Evolutionary conservation across 768 basidiomycete species (phyloP).

Genomic region (Tricholoma terreum): DNA sequence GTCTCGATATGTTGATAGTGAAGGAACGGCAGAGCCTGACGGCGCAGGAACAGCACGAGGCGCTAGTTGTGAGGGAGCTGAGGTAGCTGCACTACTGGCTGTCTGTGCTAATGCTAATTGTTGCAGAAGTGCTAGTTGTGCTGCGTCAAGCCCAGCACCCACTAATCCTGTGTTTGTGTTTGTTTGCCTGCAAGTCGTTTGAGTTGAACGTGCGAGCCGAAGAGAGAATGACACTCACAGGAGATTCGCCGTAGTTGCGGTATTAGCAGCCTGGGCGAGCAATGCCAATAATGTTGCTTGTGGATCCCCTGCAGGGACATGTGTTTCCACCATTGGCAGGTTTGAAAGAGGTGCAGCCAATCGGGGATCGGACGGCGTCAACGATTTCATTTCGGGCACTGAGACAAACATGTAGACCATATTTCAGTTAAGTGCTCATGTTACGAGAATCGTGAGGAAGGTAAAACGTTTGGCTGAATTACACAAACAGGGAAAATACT

Average conservation of each 20-base stretch:
- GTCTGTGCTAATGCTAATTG: constrained; percentile 73
- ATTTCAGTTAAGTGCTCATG: constrained; percentile 72
- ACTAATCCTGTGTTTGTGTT: constrained; percentile 47
- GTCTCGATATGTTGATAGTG: constrained; percentile 41
- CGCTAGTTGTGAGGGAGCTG: constrained; percentile 24
- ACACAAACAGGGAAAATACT: constrained; percentile 68
- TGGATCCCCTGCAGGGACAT: constrained; percentile 37
- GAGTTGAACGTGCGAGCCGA: constrained; percentile 5
- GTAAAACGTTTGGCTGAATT: constrained; percentile 59
- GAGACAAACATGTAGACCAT: constrained; percentile 56
- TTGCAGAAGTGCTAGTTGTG: constrained; percentile 71
- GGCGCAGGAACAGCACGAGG: constrained; percentile 31
- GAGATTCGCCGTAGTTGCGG: constrained; percentile 30
- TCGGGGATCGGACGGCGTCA: constrained; percentile 36
- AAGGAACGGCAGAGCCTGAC: constrained; percentile 25
- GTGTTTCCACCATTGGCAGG: constrained; percentile 23
- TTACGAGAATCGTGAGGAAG: constrained; percentile 37
- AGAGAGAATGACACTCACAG: constrained; percentile 34
- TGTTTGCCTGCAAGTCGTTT: constrained; percentile 50
- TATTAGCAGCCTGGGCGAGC: constrained; percentile 62
- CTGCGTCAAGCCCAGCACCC: constrained; percentile 40
- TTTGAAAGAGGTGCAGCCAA: constrained; percentile 27
- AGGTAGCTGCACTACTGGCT: constrained; percentile 36
- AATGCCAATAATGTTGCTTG: constrained; percentile 69
- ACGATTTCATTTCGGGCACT: constrained; percentile 50